Evolutionary conservation across 179 eudicot genomes (phyloP).

Genomic region (Sideroxylon spinosum): DNA sequence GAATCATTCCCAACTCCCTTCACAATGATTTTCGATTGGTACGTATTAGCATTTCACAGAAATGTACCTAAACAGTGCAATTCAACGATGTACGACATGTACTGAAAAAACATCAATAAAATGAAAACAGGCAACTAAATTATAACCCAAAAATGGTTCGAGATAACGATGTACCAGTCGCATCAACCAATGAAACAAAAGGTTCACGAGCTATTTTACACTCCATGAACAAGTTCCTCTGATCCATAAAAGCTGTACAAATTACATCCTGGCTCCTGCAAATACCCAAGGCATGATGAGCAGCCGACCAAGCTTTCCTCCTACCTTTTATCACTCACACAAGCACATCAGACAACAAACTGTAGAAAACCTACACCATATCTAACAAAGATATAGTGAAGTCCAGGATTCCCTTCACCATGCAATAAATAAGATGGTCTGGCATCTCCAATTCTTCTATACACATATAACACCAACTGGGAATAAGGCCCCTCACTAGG

Average conservation of each 20-base stretch:
- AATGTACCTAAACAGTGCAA: neutral
- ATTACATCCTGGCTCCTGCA: no score
- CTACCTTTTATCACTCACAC: neutral
- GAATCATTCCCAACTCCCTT: neutral
- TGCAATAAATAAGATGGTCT: no score
- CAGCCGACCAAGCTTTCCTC: neutral
- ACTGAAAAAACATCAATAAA: neutral
- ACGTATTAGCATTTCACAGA: neutral
- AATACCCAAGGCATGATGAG: no score
- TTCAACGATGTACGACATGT: neutral
- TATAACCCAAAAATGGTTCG: neutral
- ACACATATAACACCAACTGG: neutral
- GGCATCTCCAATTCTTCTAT: no score
- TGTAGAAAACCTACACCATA: neutral
- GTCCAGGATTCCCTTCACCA: no score
- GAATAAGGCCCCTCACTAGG: neutral
- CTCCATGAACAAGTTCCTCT: no score
- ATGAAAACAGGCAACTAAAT: neutral
- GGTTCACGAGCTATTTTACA: neutral
- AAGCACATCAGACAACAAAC: neutral
- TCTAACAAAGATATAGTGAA: neutral
- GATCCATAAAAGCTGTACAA: no score
- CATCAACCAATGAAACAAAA: neutral
- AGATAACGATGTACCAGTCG: neutral
- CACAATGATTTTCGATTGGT: no score